Base-by-base conservation (phyloP, 352 stramenopile genomes). In the Thalassiosira delicatula region DNA sequence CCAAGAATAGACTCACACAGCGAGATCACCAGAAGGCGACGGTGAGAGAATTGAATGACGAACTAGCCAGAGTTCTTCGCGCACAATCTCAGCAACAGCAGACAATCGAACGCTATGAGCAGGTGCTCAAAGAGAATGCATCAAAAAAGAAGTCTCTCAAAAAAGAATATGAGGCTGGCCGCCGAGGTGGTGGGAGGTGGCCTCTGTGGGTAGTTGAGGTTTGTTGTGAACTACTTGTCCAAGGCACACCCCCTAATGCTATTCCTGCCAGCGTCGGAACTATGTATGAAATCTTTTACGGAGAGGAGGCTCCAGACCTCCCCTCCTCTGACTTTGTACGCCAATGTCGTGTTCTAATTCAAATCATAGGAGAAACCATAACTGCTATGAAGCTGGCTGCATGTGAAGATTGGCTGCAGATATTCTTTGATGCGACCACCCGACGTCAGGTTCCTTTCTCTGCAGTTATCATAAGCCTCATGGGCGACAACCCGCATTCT, bases 191-290 rank as follows among this genome's bases (percentile, higher is more conserved):
- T 21, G 21, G 60, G 25, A 30, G 44, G 2, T 84, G 76, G 76
- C 68, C 76, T 54, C 5, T 67, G 29, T 79, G 68, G 65, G 75
- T 79, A 1, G 75, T 83, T 2, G 54, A 71, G 29, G 12, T 83
- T 5, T 79, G 77, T 21, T 84, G 76, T 60, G 76, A 84, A 53
- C 32, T 84, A 14, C 46, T 84, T 1, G 37, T 84, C 27, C 79
- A 75, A 70, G 76, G 68, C 5, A 84, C 76, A 23, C 17, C 30
- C 21, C 59, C 69, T 51, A 66, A 44, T 42, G 44, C 61, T 40
- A 73, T 84, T 32, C 33, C 19, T 4, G 60, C 4, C 19, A 75
- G 70, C 27, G 70, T 80, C 12, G 7, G 32, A 49, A 80, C 46
- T 37, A 27, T 75, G 46, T 71, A 80, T 32, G 44, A 62, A 62